These are phyloP conservation scores for Penicillium olsonii DNA, from an alignment of 2,329 filamentous ascomycete species.

Conservation along the genomic window DNA sequence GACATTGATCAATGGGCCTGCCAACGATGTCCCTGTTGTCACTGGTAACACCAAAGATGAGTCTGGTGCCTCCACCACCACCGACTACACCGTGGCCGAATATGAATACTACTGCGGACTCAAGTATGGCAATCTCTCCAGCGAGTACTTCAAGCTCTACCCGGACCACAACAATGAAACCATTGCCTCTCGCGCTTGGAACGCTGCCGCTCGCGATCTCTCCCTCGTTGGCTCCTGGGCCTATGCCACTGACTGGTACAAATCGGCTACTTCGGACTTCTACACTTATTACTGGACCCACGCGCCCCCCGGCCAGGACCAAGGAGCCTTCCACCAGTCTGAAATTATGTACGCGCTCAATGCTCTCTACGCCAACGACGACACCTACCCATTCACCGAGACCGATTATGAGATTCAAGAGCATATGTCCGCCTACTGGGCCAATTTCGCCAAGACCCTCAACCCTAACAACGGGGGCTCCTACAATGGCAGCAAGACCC, in stretches of 20 bases:
- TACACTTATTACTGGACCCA: constrained; percentile 43
- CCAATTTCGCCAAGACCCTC: constrained; percentile 36
- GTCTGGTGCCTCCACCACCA: constrained; percentile 25
- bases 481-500: constrained; percentile 18
- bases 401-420: constrained; percentile 32
- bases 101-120: constrained; percentile 29
- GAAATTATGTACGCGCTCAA: constrained; percentile 45
- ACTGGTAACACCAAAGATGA: constrained; percentile 41
- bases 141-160: constrained; percentile 32
- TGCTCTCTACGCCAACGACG: constrained; percentile 36
- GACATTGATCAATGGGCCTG: constrained; percentile 26
- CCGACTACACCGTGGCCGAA: constrained; percentile 28
- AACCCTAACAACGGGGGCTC: constrained; percentile 28
- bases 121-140: constrained; percentile 35
- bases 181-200: constrained; percentile 26
- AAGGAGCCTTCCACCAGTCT: constrained; percentile 40
- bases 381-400: constrained; percentile 25
- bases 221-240: constrained; percentile 30
- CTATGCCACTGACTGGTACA: constrained; percentile 32
- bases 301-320: constrained; percentile 36
- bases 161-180: constrained; percentile 23
- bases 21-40: constrained; percentile 39
- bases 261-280: constrained; percentile 25
- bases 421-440: constrained; percentile 37
- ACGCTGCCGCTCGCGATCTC: constrained; percentile 29